These are phyloP conservation scores for Cladorrhinum sp. DNA, from an alignment of 2,329 filamentous ascomycete genomes.

Conservation along the genomic window DNA sequence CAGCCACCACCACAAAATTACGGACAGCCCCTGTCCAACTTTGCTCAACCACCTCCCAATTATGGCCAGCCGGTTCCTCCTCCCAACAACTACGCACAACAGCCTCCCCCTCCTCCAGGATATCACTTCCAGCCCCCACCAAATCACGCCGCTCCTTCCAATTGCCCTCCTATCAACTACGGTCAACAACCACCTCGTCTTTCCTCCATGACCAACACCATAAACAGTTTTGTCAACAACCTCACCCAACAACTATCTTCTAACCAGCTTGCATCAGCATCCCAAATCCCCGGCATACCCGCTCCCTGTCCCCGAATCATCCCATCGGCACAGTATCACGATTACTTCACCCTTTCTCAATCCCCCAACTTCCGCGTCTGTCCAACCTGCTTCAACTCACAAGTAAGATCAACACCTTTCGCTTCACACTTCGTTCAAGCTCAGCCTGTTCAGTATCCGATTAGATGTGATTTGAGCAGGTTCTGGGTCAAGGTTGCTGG, in stretches of 20 bases:
- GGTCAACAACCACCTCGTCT: no score
- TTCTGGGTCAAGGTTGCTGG: constrained; percentile 20
- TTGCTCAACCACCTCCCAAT: no score
- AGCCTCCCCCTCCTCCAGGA: neutral
- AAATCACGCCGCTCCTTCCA: no score
- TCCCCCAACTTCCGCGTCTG: constrained; percentile 17
- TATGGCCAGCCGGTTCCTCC: neutral
- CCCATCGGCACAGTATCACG: neutral
- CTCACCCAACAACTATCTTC: neutral
- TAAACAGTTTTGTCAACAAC: neutral
- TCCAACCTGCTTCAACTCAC: constrained; percentile 15
- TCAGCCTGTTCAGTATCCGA: neutral
- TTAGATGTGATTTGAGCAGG: constrained; percentile 19
- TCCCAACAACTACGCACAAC: neutral
- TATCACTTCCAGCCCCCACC: no score
- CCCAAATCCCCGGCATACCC: neutral
- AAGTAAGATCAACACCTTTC: constrained; percentile 17
- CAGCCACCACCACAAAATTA: no score
- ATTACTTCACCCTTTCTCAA: constrained; percentile 7
- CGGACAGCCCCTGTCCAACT: no score
- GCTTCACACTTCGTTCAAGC: constrained; percentile 14
- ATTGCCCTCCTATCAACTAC: neutral
- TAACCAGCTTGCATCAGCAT: neutral
- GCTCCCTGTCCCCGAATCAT: neutral
- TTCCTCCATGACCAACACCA: neutral